Evolutionary conservation across 371 early-diverging fungal genomes (phyloP), one percentile per base, ranked within the genome.

Genomic region (Mucor velutinosus): DNA sequence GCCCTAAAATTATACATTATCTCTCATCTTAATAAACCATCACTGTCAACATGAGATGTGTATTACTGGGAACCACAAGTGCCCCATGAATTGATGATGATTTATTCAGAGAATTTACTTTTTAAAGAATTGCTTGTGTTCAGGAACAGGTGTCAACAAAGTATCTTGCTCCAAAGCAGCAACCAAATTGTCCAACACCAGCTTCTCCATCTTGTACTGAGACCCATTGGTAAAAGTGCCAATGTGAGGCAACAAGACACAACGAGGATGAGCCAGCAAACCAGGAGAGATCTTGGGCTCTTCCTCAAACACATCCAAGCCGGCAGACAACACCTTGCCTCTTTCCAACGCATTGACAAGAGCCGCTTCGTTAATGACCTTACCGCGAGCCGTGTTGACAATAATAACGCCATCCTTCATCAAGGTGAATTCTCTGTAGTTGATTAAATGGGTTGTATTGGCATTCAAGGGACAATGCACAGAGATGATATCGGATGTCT

Each of bases 361-460:
- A 0, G 86, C 86, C 10, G 73, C 67, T 62, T 86, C 87, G 64
- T 86, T 70, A 23, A 89, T 80, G 0, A 89, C 85, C 32, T 85
- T 82, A 0, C 89, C 89, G 15, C 89, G 83, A 7, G 89, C 80
- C 0, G 89, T 89, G 63, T 89, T 89, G 23, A 89, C 77, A 29
- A 89, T 57, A 58, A 85, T 82, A 2, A 81, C 76, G 21, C 80
- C 82, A 35, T 78, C 58, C 66, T 89, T 89, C 86, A 86, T 86
- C 71, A 70, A 67, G 0, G 76, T 61, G 23, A 89, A 79, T 45
- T 86, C 81, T 21, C 71, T 70, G 11, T 76, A 70, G 39, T 76
- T 77, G 27, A 89, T 62, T 49, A 89, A 68, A 58, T 86, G 81
- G 4, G 71, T 77, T 6, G 89, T 87, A 45, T 78, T 75, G 8